Evolutionary conservation across 139 green algal genomes (phyloP).

Genomic region (Chlamydomonas asymmetrica): DNA sequence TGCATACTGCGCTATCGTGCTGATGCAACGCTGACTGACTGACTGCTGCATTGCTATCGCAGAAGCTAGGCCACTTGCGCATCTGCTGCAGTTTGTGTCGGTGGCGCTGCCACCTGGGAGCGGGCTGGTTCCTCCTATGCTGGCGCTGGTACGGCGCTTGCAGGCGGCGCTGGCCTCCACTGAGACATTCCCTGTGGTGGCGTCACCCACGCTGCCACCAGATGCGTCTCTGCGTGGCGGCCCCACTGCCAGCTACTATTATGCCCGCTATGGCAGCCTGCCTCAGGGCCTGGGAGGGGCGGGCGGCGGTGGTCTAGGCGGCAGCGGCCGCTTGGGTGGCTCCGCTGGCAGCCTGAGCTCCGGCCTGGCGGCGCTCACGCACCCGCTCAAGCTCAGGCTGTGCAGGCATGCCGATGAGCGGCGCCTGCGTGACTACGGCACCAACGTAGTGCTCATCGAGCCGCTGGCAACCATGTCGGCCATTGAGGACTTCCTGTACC

Average conservation of each 20-base stretch:
- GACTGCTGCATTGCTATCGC: too few species aligned
- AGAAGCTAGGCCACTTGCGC: too few species aligned
- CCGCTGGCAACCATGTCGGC: constrained; percentile 89
- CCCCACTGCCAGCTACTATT: too few species aligned
- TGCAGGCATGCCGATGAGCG: constrained; percentile 37
- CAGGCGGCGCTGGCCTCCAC: constrained; percentile 68
- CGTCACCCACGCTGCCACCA: not conserved
- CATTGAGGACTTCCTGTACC: constrained; percentile 96
- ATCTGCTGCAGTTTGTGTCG: constrained; percentile 61
- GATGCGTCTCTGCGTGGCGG: constrained; percentile 16
- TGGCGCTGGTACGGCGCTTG: constrained; percentile 77
- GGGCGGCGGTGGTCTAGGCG: constrained; percentile 1
- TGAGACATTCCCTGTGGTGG: constrained; percentile 82
- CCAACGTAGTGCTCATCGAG: constrained; percentile 94
- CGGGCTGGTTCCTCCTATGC: constrained; percentile 46
- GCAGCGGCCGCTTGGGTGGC: constrained; percentile 21
- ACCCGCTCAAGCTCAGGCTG: constrained; percentile 94
- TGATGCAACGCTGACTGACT: constrained; percentile 64
- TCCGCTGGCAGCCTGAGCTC: constrained; percentile 47
- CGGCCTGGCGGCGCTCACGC: constrained; percentile 77
- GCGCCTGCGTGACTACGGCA: constrained; percentile 79
- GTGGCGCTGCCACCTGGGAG: constrained; percentile 30
- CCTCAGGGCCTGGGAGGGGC: too few species aligned
- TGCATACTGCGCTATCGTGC: too few species aligned
- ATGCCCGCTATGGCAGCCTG: too few species aligned